Percentiles rank a stretch among this genome's conserved stretches.
Conservation (phyloP, 2,329 filamentous ascomycete genomes). For the Tolypocladium cylindrosporum region DNA sequence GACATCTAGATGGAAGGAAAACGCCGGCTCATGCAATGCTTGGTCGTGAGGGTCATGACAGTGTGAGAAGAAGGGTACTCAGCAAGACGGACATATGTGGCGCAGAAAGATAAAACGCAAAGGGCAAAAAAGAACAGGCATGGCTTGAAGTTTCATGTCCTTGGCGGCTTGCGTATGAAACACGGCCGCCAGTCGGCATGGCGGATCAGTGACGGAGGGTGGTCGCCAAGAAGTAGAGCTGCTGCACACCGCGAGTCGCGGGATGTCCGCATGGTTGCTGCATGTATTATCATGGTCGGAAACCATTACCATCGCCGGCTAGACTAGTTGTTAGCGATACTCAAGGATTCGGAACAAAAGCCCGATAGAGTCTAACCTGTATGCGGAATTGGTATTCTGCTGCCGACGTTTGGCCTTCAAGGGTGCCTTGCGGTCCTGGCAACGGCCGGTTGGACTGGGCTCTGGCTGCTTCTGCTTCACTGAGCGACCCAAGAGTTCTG, state of each 20-base stretch:
- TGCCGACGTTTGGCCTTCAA: conserved; percentile 20
- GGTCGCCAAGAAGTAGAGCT: neutral
- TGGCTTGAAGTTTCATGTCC: neutral
- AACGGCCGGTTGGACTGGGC: conserved; percentile 7
- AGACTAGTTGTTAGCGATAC: neutral
- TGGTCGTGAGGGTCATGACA: conserved; percentile 17
- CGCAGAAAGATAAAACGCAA: neutral
- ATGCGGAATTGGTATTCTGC: conserved; percentile 25
- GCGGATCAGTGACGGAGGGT: neutral
- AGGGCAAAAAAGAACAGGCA: neutral
- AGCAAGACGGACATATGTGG: neutral
- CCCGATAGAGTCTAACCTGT: conserved; percentile 18
- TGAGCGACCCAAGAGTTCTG: conserved; percentile 25
- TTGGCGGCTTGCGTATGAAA: neutral
- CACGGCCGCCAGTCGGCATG: neutral
- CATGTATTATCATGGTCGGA: neutral
- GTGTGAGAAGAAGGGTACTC: neutral
- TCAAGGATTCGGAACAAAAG: neutral
- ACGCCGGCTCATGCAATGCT: conserved; percentile 16
- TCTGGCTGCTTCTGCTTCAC: conserved; percentile 18
- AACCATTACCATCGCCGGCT: conserved; percentile 25
- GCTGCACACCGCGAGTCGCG: neutral
- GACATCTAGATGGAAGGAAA: conserved; percentile 13
- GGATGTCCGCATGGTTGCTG: neutral
- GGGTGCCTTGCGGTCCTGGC: conserved; percentile 8